These are phyloP conservation scores for Ampelocalamus luodianensis DNA, from an alignment of 176 grass and related monocot genomes.

Conservation along the genomic window DNA sequence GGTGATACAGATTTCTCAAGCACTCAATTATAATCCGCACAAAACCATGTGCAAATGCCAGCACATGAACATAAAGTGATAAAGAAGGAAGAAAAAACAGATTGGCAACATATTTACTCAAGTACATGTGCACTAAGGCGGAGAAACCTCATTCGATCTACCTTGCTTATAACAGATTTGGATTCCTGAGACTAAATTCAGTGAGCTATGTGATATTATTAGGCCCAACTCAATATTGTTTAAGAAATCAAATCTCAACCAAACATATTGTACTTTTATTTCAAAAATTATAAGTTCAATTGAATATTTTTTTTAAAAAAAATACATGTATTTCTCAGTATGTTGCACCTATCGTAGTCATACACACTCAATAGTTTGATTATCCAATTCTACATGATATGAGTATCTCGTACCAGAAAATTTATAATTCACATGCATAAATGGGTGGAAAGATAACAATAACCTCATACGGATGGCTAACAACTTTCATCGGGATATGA, in stretches of 20 bases:
- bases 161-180: not conserved
- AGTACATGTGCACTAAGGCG: not conserved
- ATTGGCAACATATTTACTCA: conserved; percentile 11
- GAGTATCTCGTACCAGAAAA: not conserved
- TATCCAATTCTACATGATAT: not conserved
- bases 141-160: not conserved
- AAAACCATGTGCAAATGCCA: not conserved
- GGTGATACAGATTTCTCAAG: conserved; percentile 10
- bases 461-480: not conserved
- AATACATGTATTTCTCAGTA: not conserved
- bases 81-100: not conserved
- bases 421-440: not conserved
- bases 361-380: not conserved
- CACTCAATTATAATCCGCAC: conserved; percentile 5
- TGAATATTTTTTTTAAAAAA: not conserved
- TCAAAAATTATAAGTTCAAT: not conserved
- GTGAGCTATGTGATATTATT: not conserved
- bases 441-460: not conserved
- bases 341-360: not conserved
- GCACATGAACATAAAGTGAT: conserved; percentile 2
- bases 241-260: not conserved
- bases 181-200: conserved; percentile 3
- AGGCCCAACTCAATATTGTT: not conserved
- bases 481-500: not conserved
- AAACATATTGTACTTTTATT: not conserved